A percentile compares a stretch with the other conserved stretches of the same genome.
Conservation (phyloP, 306 rosid genomes). For the Castanospermum australe region DNA sequence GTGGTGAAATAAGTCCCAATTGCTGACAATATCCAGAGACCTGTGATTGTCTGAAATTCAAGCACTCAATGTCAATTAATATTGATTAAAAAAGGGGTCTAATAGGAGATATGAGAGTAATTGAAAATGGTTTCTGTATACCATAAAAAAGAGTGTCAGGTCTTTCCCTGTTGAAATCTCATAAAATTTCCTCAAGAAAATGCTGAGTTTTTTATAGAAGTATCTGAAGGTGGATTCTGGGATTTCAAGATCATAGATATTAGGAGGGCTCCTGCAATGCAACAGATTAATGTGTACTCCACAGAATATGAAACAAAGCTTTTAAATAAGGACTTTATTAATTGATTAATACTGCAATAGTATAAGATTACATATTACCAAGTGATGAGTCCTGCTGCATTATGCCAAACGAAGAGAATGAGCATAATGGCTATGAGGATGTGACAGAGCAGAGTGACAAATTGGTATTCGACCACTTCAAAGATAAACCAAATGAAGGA, state of each 20-base stretch:
- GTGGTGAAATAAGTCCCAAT: slow-evolving; percentile 46
- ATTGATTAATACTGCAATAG: background rate
- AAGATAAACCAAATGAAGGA: slow-evolving; percentile 56
- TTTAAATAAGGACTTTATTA: background rate
- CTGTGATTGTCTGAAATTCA: slow-evolving; percentile 46
- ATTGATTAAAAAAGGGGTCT: background rate
- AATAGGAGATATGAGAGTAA: background rate
- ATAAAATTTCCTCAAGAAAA: slow-evolving; percentile 37
- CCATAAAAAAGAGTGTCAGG: slow-evolving; percentile 51
- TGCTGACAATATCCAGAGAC: slow-evolving; percentile 58
- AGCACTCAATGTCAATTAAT: slow-evolving; percentile 11
- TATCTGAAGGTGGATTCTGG: slow-evolving; percentile 38
- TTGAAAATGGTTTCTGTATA: slow-evolving; percentile 25
- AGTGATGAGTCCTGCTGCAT: slow-evolving; percentile 44
- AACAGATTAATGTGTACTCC: background rate
- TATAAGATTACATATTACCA: slow-evolving; percentile 39
- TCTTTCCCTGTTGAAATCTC: slow-evolving; percentile 60
- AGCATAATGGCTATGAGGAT: slow-evolving; percentile 49
- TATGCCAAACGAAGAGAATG: slow-evolving; percentile 50
- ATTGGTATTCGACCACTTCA: slow-evolving; percentile 59
- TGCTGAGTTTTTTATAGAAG: slow-evolving; percentile 31
- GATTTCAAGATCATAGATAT: slow-evolving; percentile 40
- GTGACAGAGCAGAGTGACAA: slow-evolving; percentile 54
- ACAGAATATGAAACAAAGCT: background rate
- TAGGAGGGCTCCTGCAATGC: slow-evolving; percentile 44